These are phyloP conservation scores for Lagerstroemia speciosa DNA, from an alignment of 345 rosid genomes.

Conservation along the genomic window DNA sequence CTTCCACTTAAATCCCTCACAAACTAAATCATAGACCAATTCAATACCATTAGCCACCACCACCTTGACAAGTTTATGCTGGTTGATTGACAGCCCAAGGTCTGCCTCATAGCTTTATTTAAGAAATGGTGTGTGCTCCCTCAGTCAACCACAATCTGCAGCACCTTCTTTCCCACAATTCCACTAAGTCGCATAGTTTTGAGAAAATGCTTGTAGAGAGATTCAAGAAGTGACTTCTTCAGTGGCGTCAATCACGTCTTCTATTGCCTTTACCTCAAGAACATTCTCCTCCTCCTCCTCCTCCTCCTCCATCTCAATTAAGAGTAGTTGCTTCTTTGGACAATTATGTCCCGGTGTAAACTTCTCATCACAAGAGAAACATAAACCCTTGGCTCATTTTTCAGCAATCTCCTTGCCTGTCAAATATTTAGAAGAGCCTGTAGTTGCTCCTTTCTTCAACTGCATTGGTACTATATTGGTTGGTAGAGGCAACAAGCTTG, in stretches of 20 bases:
- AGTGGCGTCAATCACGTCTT: too few relatives aligned
- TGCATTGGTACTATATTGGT: too few relatives aligned
- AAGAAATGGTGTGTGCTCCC: background rate
- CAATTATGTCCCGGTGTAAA: background rate
- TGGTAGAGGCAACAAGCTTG: too few relatives aligned
- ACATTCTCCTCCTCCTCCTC: too few relatives aligned
- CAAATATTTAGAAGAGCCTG: background rate
- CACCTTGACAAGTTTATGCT: background rate
- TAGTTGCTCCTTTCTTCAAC: too few relatives aligned
- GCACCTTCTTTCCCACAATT: background rate
- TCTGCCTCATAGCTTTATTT: background rate
- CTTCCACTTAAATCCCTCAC: background rate
- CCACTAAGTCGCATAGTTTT: background rate
- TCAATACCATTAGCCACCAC: background rate
- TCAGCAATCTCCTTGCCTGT: background rate
- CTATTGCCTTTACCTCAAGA: background rate
- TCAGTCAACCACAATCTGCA: background rate
- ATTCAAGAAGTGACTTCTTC: background rate
- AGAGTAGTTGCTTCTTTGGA: background rate
- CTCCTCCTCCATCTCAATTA: background rate
- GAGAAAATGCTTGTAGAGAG: background rate
- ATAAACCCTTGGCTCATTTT: background rate
- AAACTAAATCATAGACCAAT: background rate
- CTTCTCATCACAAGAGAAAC: too few relatives aligned
- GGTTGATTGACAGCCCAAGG: background rate